Evolutionary conservation across 1,139 yeast genomes (phyloP).

Genomic region (Geotrichum klebahnii): DNA sequence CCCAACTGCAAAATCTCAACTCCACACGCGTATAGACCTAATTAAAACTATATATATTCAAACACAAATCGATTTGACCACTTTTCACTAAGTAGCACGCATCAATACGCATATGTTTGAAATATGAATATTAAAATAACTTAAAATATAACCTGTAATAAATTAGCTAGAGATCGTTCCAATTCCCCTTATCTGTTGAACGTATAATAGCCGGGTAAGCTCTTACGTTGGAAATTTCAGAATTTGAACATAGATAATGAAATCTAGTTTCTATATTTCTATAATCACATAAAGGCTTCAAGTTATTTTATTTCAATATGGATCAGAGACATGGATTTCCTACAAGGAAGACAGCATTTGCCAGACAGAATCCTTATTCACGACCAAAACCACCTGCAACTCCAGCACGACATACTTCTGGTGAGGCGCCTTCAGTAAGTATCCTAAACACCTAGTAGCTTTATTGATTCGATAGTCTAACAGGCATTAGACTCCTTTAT

Average conservation of each 20-base stretch:
- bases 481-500: constrained; percentile 9
- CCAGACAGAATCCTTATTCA: constrained; percentile 6
- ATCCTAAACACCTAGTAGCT: not conserved
- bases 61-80: no score
- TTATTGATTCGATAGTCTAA: no score
- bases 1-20: no score
- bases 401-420: not conserved
- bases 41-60: no score
- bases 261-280: no score
- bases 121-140: no score
- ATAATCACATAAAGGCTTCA: not conserved
- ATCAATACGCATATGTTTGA: no score
- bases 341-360: not conserved
- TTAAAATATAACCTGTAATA: no score
- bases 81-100: no score
- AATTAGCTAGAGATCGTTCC: not conserved
- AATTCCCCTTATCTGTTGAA: not conserved
- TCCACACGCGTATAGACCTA: no score
- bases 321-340: constrained; percentile 7
- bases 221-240: not conserved
- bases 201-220: not conserved
- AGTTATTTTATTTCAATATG: not conserved
- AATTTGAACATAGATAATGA: no score
- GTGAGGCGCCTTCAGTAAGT: not conserved
- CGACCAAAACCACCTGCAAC: constrained; percentile 9